These are phyloP conservation scores for Cyclotella cryptica DNA, from an alignment of 108 stramenopile genomes.

Conservation along the genomic window DNA sequence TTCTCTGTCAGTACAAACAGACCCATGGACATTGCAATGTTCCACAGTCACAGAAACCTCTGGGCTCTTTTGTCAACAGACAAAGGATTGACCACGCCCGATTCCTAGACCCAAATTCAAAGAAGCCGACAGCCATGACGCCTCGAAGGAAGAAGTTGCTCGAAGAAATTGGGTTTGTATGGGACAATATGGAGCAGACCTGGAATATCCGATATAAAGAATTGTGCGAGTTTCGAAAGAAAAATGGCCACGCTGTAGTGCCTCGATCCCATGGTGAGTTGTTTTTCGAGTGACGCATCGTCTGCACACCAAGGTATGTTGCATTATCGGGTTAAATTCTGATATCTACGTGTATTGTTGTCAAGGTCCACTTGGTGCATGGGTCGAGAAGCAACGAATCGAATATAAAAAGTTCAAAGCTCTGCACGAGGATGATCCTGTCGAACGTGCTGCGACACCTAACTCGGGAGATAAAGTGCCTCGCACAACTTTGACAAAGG, in stretches of 20 bases:
- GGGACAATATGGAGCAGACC: constrained; percentile 44
- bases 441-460: background rate
- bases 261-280: constrained; percentile 31
- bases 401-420: constrained; percentile 45
- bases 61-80: constrained; percentile 40
- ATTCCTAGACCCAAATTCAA: constrained; percentile 12
- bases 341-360: no score
- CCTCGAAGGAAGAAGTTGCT: constrained; percentile 22
- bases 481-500: constrained; percentile 38
- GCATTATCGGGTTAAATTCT: no score
- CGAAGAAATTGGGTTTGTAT: constrained; percentile 48
- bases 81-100: constrained; percentile 47
- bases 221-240: constrained; percentile 27
- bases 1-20: constrained; percentile 30
- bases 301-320: no score
- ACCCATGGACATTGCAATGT: constrained; percentile 33
- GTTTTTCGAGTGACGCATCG: no score
- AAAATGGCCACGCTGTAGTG: constrained; percentile 40
- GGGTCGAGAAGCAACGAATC: constrained; percentile 47
- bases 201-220: constrained; percentile 43
- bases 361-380: constrained; percentile 26
- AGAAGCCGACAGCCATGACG: constrained; percentile 47
- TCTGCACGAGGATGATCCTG: background rate
- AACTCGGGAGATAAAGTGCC: background rate
- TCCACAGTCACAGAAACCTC: constrained; percentile 43